phyloP scores from a whole-genome alignment of 768 basidiomycete species.

The Boletus bicolor region DNA sequence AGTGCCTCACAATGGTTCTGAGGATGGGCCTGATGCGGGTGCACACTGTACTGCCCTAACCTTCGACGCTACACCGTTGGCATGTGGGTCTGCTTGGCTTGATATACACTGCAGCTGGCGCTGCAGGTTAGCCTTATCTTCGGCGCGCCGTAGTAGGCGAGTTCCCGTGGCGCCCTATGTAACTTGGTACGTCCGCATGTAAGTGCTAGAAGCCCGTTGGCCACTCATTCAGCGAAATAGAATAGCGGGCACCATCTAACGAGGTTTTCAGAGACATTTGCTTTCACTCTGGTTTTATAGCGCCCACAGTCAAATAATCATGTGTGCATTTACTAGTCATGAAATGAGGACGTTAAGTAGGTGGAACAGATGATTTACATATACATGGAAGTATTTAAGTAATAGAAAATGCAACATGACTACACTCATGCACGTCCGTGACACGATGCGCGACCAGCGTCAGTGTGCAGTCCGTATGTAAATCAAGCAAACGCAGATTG shows the following conservation, averaged over 20 bases:
- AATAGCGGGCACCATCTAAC: not conserved
- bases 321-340: not conserved
- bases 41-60: too few species aligned
- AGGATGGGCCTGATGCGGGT: too few species aligned
- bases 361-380: not conserved
- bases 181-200: too few species aligned
- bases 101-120: too few species aligned
- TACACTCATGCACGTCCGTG: not conserved
- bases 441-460: not conserved
- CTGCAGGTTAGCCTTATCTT: too few species aligned
- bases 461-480: not conserved
- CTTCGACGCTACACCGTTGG: too few species aligned
- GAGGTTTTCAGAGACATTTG: not conserved
- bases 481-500: not conserved
- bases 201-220: too few species aligned
- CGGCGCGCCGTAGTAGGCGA: too few species aligned
- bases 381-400: not conserved
- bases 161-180: too few species aligned
- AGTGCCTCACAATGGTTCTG: too few species aligned
- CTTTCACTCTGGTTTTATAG: not conserved
- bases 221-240: not conserved
- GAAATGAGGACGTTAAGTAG: too few species aligned
- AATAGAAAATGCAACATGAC: not conserved
- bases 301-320: not conserved
- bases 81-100: too few species aligned